Conservation (phyloP, 345 rosid genomes). For the Eutrema yunnanense region DNA sequence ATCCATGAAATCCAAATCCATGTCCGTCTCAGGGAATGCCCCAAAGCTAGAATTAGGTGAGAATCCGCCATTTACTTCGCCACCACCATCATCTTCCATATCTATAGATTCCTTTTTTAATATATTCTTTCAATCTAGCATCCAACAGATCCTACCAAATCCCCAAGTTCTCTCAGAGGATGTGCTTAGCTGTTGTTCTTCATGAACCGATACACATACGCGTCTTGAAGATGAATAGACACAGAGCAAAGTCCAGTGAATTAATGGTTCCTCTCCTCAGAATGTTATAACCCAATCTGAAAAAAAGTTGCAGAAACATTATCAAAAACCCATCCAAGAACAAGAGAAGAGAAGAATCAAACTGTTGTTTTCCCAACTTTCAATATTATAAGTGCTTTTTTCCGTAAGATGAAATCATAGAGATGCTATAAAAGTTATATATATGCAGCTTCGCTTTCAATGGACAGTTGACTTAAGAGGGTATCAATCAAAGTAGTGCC, state of each 20-base stretch:
- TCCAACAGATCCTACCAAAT: slow-evolving; percentile 27
- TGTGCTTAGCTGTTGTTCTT: not conserved
- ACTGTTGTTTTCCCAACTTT: not conserved
- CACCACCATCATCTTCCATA: slow-evolving; percentile 50
- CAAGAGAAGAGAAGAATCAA: slow-evolving; percentile 5
- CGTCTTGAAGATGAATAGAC: slow-evolving; percentile 45
- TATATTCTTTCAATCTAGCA: slow-evolving; percentile 27
- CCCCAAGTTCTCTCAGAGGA: slow-evolving; percentile 20
- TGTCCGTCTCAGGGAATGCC: slow-evolving; percentile 42
- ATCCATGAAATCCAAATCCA: slow-evolving; percentile 91
- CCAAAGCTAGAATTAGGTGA: slow-evolving; percentile 41
- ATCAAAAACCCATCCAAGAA: not conserved
- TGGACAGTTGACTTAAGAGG: slow-evolving; percentile 18
- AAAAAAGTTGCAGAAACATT: slow-evolving; percentile 2
- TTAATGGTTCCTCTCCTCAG: slow-evolving; percentile 35
- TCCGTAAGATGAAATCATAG: not conserved
- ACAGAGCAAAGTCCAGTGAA: slow-evolving; percentile 60
- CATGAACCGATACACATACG: slow-evolving; percentile 40
- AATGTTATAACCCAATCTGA: slow-evolving; percentile 34
- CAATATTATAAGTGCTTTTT: not conserved
- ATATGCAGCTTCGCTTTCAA: not conserved
- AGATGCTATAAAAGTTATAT: not conserved
- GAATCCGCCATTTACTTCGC: slow-evolving; percentile 30
- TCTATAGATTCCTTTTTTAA: not conserved
- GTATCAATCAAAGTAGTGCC: slow-evolving; percentile 20